Conservation (phyloP, 495 filamentous ascomycete species). For the Podospora australis region DNA sequence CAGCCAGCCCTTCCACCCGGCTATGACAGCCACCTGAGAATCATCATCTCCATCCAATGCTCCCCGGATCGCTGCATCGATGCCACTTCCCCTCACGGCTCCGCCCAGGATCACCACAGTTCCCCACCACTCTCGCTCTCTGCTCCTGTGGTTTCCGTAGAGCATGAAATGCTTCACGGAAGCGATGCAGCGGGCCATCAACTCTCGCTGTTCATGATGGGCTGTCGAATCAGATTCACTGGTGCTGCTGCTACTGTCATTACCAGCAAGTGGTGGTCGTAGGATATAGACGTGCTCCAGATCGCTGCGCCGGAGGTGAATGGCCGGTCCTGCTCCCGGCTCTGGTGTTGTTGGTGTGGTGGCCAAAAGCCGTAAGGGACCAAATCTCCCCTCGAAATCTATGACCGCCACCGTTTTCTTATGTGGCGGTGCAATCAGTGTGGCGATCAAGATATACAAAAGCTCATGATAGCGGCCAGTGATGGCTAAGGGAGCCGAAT, state of each 20-base stretch:
- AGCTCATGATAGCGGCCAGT: constrained; percentile 56
- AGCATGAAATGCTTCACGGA: constrained; percentile 43
- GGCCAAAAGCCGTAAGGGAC: constrained; percentile 47
- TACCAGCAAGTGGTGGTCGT: constrained; percentile 22
- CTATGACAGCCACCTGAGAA: constrained; percentile 27
- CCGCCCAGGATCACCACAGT: constrained; percentile 39
- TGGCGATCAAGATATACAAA: constrained; percentile 57
- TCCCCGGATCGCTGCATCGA: not conserved
- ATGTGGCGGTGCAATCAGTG: constrained; percentile 49
- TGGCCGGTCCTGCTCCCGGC: not conserved
- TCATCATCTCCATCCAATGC: too few relatives aligned
- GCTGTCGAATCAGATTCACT: constrained; percentile 13
- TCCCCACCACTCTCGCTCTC: constrained; percentile 44
- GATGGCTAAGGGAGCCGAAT: constrained; percentile 34
- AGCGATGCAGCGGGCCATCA: constrained; percentile 22
- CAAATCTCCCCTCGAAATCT: constrained; percentile 64
- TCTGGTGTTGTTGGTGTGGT: too few relatives aligned
- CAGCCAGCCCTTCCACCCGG: constrained; percentile 45
- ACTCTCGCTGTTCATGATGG: too few relatives aligned
- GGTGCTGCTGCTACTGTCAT: constrained; percentile 3
- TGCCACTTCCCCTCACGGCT: constrained; percentile 1
- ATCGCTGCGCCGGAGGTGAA: constrained; percentile 9
- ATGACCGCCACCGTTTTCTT: constrained; percentile 58
- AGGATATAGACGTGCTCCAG: constrained; percentile 39
- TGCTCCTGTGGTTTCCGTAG: constrained; percentile 37